These are phyloP conservation scores for Schizochytrium sp. DNA, from an alignment of 108 stramenopile genomes.

Conservation along the genomic window DNA sequence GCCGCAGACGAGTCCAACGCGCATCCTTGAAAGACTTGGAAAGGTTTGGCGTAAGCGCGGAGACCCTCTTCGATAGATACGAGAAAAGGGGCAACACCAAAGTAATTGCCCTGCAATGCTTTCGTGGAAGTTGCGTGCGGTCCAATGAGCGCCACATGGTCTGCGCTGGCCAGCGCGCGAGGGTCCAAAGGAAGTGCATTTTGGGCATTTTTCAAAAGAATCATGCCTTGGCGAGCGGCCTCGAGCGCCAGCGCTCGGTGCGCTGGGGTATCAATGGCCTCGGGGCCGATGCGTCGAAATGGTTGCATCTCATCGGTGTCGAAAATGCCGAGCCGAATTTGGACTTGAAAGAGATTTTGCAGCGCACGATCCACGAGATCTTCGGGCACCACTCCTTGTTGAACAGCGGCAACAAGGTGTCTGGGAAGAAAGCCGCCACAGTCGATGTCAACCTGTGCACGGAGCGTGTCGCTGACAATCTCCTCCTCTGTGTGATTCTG, in stretches of 20 bases:
- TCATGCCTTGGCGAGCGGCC: constrained; percentile 27
- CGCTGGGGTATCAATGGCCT: neutral
- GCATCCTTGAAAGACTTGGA: neutral
- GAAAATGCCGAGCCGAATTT: constrained; percentile 26
- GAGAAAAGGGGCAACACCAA: neutral
- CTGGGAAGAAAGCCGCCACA: constrained; percentile 15
- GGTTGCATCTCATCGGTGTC: neutral
- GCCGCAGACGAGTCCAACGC: neutral
- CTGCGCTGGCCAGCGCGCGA: too few species aligned
- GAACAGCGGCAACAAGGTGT: neutral
- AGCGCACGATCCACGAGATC: constrained; percentile 15
- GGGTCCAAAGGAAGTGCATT: constrained; percentile 3
- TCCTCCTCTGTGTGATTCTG: neutral
- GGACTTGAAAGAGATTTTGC: neutral
- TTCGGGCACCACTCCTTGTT: neutral
- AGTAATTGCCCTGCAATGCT: constrained; percentile 23
- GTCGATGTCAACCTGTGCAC: constrained; percentile 16
- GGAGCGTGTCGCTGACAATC: neutral
- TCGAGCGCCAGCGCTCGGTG: constrained; percentile 8
- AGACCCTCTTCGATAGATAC: constrained; percentile 7
- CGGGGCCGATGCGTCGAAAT: neutral
- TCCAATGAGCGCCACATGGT: constrained; percentile 16
- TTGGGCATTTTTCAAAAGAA: constrained; percentile 30
- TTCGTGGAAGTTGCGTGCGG: constrained; percentile 22
- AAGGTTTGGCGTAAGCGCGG: neutral